phyloP scores from a whole-genome alignment of 2,329 filamentous ascomycete genomes.

The Scleromitrula shiraiana region DNA sequence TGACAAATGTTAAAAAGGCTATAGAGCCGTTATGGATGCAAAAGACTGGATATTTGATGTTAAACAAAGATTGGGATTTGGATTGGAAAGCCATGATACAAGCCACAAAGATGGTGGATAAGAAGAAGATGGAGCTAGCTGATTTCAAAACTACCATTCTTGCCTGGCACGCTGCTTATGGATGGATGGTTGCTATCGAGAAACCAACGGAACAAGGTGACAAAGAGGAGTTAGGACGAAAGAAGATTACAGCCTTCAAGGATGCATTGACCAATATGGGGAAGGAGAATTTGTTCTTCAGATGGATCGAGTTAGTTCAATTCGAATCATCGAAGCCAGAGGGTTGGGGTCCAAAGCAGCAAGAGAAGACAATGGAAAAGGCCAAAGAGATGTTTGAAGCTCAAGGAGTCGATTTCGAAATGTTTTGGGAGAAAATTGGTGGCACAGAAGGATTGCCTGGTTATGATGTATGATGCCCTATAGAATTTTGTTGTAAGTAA shows the following conservation, averaged over 20 bases:
- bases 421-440: slow-evolving; percentile 65
- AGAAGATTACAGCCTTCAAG: slow-evolving; percentile 74
- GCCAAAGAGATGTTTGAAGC: slow-evolving; percentile 68
- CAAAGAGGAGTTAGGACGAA: slow-evolving; percentile 55
- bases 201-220: slow-evolving; percentile 39
- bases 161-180: slow-evolving; percentile 57
- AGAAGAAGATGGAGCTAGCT: slow-evolving; percentile 50
- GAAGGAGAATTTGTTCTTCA: slow-evolving; percentile 84
- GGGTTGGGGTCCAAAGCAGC: slow-evolving; percentile 68
- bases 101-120: slow-evolving; percentile 62
- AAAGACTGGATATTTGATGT: slow-evolving; percentile 83
- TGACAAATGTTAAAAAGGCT: slow-evolving; percentile 57
- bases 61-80: slow-evolving; percentile 79
- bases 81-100: slow-evolving; percentile 76
- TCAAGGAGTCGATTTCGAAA: slow-evolving; percentile 74
- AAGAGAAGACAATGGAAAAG: slow-evolving; percentile 63
- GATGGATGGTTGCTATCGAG: slow-evolving; percentile 64
- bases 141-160: slow-evolving; percentile 66
- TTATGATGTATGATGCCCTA: slow-evolving; percentile 28
- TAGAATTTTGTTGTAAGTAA: too few species aligned
- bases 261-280: slow-evolving; percentile 66
- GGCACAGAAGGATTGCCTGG: slow-evolving; percentile 50
- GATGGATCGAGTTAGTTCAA: slow-evolving; percentile 89
- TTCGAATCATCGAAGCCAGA: slow-evolving; percentile 73
- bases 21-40: slow-evolving; percentile 59